Base-by-base conservation (phyloP, 352 stramenopile genomes). In the Pythium grandisporangium region DNA sequence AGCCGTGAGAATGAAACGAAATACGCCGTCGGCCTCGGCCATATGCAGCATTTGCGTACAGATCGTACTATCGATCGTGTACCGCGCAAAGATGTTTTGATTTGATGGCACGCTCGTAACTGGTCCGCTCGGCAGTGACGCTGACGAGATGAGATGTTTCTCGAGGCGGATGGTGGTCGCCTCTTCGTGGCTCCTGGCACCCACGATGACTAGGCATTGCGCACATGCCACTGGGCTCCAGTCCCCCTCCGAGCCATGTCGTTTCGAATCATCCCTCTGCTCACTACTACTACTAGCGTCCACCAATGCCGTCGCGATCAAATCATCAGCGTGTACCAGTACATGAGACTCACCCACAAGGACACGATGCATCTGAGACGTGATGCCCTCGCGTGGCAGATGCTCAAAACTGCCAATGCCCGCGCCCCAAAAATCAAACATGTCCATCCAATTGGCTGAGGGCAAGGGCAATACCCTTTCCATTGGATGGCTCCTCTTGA, bases 381-480 rank as follows among this genome's bases (percentile, higher is more conserved):
- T 52, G 37, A 92, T 89, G 35, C 64, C 63, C 26, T 89, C 73
- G 0, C 71, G 61, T 4, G 78, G 75, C 45, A 91, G 72, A 33
- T 91, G 71, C 46, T 88, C 74, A 48, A 91, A 91, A 3, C 70
- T 77, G 30, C 78, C 78, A 39, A 84, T 70, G 6, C 74, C 78
- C 26, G 71, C 68, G 8, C 78, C 78, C 78, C 78, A 88, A 39
- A 89, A 92, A 47, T 92, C 78, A 29, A 87, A 82, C 78, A 92
- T 92, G 23, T 92, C 78, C 63, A 84, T 83, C 78, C 78, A 92
- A 39, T 88, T 87, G 16, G 74, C 60, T 10, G 78, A 89, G 23
- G 78, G 78, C 6, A 92, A 58, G 21, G 78, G 75, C 43, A 87
- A 37, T 10, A 80, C 74, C 49, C 77, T 83, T 6, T 82, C 61